phyloP scores from a whole-genome alignment of 352 stramenopile genomes.

The Pythium myriotylum region DNA sequence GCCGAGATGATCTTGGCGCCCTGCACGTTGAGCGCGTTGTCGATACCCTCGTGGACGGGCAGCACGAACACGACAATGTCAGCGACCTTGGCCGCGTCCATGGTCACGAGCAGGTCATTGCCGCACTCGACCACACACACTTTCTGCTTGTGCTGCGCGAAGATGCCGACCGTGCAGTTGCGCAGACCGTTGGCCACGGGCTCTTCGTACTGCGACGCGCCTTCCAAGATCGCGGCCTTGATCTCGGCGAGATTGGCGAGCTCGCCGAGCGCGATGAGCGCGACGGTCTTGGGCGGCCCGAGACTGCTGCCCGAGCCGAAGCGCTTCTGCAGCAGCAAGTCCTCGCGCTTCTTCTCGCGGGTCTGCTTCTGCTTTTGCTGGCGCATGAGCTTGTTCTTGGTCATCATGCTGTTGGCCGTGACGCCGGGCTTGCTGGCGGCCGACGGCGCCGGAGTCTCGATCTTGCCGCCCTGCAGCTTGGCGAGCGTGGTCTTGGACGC shows the following conservation, averaged over 20 bases:
- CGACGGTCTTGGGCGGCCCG: conserved; percentile 84
- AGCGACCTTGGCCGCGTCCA: conserved; percentile 87
- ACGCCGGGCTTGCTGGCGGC: conserved; percentile 30
- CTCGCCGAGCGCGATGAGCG: conserved; percentile 79
- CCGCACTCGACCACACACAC: conserved; percentile 84
- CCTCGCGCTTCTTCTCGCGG: conserved; percentile 85
- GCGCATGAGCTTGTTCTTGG: conserved; percentile 73
- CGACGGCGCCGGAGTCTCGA: conserved; percentile 36
- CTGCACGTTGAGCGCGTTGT: conserved; percentile 83
- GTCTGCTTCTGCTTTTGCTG: conserved; percentile 85
- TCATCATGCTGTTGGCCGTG: conserved; percentile 39
- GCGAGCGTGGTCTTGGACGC: conserved; percentile 79
- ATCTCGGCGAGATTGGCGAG: conserved; percentile 65
- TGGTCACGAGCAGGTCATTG: conserved; percentile 77
- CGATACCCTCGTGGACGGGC: conserved; percentile 75
- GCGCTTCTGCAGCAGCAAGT: conserved; percentile 82
- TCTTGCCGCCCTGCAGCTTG: conserved; percentile 73
- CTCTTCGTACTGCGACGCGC: conserved; percentile 60
- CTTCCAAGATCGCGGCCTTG: conserved; percentile 66
- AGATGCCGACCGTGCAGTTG: conserved; percentile 74
- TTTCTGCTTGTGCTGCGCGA: conserved; percentile 88
- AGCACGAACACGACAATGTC: conserved; percentile 84
- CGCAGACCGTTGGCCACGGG: conserved; percentile 47
- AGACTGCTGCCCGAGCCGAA: conserved; percentile 70
- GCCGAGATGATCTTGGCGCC: conserved; percentile 91